Base-by-base conservation (phyloP, 148 eudicot genomes). In the Camellia japonica region DNA sequence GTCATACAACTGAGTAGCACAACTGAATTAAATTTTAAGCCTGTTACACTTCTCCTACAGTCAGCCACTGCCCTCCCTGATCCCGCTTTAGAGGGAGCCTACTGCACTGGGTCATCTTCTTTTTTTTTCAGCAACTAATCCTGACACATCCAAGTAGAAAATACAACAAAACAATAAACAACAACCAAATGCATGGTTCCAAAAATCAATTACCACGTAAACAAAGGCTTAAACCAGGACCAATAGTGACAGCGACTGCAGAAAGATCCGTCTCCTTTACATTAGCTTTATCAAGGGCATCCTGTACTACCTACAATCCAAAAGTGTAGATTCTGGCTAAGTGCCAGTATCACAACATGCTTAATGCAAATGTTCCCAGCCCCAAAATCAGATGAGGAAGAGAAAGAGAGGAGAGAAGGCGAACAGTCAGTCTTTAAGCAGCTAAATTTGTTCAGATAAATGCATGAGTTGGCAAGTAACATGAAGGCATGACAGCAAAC, bases 191-290 rank as follows among this genome's bases (percentile, higher is more conserved):
- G 63, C 3, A 56, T 9, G 20, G 58, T 43, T 23, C 68, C 23
- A n/a, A 30, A 10, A 56, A 66, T 43, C 55, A 72, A 78, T 85
- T 89, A 96, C 99, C 98, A 38, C 95, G 98, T 72, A 96, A 80
- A 80, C 99, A 96, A 83, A 96, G 99, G 87, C 99, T 89, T 83
- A 96, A 88, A 74, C 99, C 99, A 80, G 99, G 99, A 80, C 99
- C 99, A 86, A 96, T 96, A n/a, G 99, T 96, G 61, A 96, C 99
- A 68, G 99, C 98, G 81, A 96, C 95, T 54, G 99, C 99, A 84
- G 98, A 89, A 70, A 96, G 94, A 89, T 96, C 95, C 41, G 70
- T 85, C 82, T 89, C 97, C 60, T 88, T 70, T 74, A 93, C 51
- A 43, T 90, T 90, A 83, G 99, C 98, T 87, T 91, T 84, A 84